Percentiles rank a stretch among this genome's conserved stretches.
These are phyloP conservation scores for Sporisorium exsertum DNA, from an alignment of 1,284 basidiomycete species.

Conservation along the genomic window DNA sequence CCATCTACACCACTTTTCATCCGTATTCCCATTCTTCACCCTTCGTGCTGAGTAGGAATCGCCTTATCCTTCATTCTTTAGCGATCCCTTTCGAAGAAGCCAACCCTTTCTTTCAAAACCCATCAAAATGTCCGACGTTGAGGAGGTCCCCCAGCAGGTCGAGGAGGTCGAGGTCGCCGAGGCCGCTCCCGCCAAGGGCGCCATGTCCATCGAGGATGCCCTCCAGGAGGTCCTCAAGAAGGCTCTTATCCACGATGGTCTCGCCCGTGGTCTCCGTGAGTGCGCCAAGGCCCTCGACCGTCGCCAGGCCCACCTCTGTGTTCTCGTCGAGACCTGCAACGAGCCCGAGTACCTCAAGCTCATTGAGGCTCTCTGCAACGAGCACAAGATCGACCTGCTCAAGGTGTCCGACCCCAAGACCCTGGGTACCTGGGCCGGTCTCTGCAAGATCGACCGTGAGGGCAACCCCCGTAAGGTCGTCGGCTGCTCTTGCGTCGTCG, in stretches of 20 bases:
- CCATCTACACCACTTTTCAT: conserved; percentile 15
- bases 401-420: conserved; percentile 97
- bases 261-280: conserved; percentile 97
- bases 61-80: conserved; percentile 25
- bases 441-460: conserved; percentile 96
- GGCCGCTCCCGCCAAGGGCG: conserved; percentile 77
- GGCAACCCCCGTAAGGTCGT: conserved; percentile 94
- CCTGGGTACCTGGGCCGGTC: conserved; percentile 93
- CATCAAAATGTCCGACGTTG: conserved; percentile 67
- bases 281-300: conserved; percentile 98
- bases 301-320: conserved; percentile 97
- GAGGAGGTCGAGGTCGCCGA: conserved; percentile 79
- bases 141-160: conserved; percentile 69
- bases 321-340: conserved; percentile 98
- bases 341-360: conserved; percentile 99
- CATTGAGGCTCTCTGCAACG: conserved; percentile 98
- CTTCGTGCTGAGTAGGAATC: conserved; percentile 56
- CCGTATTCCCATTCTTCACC: conserved; percentile 52
- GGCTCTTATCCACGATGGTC: conserved; percentile 95
- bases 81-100: conserved; percentile 69
- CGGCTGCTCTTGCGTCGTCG: conserved; percentile 84
- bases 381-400: conserved; percentile 99
- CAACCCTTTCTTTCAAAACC: conserved; percentile 28
- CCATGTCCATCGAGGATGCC: conserved; percentile 96
- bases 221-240: conserved; percentile 96